Evolutionary conservation across 1,284 basidiomycete species (phyloP).

Genomic region (Phellopilus nigrolimitatus): DNA sequence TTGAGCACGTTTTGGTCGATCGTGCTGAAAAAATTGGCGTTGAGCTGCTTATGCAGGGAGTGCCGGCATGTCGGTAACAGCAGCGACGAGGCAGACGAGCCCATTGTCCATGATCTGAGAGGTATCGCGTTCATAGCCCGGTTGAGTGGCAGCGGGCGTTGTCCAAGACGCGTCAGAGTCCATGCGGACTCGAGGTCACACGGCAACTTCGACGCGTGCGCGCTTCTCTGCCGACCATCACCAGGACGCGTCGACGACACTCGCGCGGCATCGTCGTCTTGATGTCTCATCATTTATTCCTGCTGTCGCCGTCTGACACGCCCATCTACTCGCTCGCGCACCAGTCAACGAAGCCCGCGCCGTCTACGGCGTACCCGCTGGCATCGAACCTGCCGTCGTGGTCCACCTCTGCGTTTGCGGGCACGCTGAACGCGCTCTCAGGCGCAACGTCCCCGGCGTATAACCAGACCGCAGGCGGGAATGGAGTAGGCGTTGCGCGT

Average conservation of each 20-base stretch:
- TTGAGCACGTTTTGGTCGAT: neutral
- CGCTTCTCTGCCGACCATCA: constrained; percentile 2
- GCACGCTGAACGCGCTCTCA: constrained; percentile 78
- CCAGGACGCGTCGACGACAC: constrained; percentile 3
- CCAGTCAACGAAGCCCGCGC: constrained; percentile 66
- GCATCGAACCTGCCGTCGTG: constrained; percentile 78
- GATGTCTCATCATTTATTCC: constrained; percentile 82
- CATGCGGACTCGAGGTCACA: neutral
- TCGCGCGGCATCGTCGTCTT: constrained; percentile 6
- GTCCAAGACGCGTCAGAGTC: no score
- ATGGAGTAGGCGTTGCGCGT: constrained; percentile 54
- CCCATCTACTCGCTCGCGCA: constrained; percentile 78
- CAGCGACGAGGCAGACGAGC: neutral
- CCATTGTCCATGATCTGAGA: neutral
- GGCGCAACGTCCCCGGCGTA: constrained; percentile 73
- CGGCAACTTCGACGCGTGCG: neutral
- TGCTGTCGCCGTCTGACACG: constrained; percentile 78
- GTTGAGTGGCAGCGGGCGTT: no score
- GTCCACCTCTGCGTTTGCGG: constrained; percentile 83
- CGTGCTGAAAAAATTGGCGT: constrained; percentile 9
- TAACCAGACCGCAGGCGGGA: constrained; percentile 53
- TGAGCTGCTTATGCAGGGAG: neutral
- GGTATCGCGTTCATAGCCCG: constrained; percentile 1
- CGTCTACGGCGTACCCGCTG: constrained; percentile 55
- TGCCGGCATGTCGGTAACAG: neutral